Base-by-base conservation (phyloP, 305 asterid species). In the Fraxinus greggii region DNA sequence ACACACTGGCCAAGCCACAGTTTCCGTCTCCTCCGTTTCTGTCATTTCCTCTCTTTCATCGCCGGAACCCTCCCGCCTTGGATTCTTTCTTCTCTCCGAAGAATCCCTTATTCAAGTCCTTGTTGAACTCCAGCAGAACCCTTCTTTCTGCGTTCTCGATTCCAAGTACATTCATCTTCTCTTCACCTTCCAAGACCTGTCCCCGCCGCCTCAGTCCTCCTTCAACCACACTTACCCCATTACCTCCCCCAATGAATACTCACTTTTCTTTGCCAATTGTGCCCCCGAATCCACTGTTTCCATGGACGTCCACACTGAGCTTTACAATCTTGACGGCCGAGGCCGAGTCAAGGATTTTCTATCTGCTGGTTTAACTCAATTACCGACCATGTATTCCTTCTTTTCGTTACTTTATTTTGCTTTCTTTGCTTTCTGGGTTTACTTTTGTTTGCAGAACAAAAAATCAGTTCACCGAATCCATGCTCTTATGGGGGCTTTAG, bases 251-350 rank as follows among this genome's bases (percentile, higher is more conserved):
- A 93, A 94, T 73, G 99, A 96, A 72, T 93, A 96, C 51, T 93
- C 98, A 5, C 89, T 96, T 7, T 96, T 96, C 79, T 96, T 94
- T 85, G 98, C 99, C 51, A 96, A 94, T 67, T 96, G 99, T 70
- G 97, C 92, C 0, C 95, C 98, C 0, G 97, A 94, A 85, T 90
- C 98, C 5, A 83, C 88, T 21, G 98, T 96, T 36, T 85, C 98
- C 56, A 94, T 96, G 99, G 82, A 86, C 15, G 99, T 96, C 8
- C 89, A 89, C 2, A 96, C 98, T 5, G 99, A 94, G 90, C 94
- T 96, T 15, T 96, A 89, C 80, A 94, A 96, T 79, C 84, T 93
- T 75, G 98, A 93, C 42, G 88, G 89, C 51, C 75, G 73, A 45
- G 97, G 94, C 29, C 82, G 82, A 13, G 92, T 67, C 33, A 96